A percentile compares a stretch with the other conserved stretches of the same genome.
Conservation (phyloP, 2,329 filamentous ascomycete species). For the Byssoonygena ceratinophila region DNA sequence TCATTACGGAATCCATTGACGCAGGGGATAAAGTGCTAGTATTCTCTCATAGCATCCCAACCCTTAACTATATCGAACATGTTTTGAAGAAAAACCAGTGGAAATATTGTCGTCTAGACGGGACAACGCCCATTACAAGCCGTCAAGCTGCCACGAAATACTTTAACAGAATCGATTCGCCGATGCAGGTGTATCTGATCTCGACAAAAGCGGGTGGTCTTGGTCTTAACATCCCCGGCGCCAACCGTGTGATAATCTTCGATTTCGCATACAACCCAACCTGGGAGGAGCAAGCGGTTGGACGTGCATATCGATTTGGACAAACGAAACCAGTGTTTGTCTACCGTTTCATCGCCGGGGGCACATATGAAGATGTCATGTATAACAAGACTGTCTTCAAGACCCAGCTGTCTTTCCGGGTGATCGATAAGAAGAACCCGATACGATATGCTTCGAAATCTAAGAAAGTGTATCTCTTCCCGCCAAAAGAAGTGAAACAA, state of each 20-base stretch:
- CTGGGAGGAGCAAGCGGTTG: constrained; percentile 76
- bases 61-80: constrained; percentile 57
- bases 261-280: constrained; percentile 74
- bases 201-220: constrained; percentile 74
- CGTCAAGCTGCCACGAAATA: constrained; percentile 55
- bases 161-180: constrained; percentile 52
- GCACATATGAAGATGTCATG: constrained; percentile 66
- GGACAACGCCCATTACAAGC: constrained; percentile 44
- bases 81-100: constrained; percentile 44
- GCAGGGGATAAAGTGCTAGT: constrained; percentile 65
- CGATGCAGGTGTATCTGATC: constrained; percentile 58
- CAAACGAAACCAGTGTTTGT: constrained; percentile 73
- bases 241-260: constrained; percentile 77
- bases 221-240: constrained; percentile 72
- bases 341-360: constrained; percentile 67
- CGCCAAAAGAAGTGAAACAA: constrained; percentile 44
- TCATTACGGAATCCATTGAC: constrained; percentile 54
- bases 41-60: constrained; percentile 63
- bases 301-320: constrained; percentile 73
- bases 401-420: constrained; percentile 62
- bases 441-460: constrained; percentile 53
- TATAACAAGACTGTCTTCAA: constrained; percentile 73
- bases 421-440: constrained; percentile 74
- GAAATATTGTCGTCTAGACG: constrained; percentile 55
- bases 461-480: constrained; percentile 47